A percentile compares a stretch with the other conserved stretches of the same genome.
Conservation (phyloP, 805 yeast species). For the Nakazawaea wyomingensis region DNA sequence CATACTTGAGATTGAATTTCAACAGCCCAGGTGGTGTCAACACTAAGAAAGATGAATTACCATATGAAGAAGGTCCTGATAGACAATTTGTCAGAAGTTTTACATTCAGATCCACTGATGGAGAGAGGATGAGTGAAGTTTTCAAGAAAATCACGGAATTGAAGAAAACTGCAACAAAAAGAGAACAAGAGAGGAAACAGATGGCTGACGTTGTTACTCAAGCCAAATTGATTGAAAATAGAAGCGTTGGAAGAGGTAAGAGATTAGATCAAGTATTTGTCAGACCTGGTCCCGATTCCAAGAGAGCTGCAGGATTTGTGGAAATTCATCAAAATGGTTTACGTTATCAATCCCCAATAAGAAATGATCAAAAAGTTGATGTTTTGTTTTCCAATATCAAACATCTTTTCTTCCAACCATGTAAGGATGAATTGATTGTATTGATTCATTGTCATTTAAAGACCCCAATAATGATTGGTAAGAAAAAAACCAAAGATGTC, state of each 20-base stretch:
- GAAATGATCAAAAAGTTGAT: constrained; percentile 83
- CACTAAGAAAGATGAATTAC: constrained; percentile 71
- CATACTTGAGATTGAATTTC: constrained; percentile 85
- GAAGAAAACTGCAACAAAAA: constrained; percentile 85
- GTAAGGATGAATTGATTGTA: constrained; percentile 90
- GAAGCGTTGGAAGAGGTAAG: constrained; percentile 70
- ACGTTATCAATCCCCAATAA: constrained; percentile 81
- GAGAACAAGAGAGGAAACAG: constrained; percentile 86
- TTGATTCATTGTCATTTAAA: constrained; percentile 89
- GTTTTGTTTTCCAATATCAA: constrained; percentile 85
- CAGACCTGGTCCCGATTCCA: constrained; percentile 96
- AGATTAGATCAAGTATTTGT: constrained; percentile 84
- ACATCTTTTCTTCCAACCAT: constrained; percentile 92
- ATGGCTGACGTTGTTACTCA: constrained; percentile 93
- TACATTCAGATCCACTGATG: constrained; percentile 84
- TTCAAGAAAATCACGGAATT: constrained; percentile 86
- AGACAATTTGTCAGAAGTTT: constrained; percentile 83
- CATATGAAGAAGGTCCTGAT: constrained; percentile 84
- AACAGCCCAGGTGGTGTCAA: constrained; percentile 80
- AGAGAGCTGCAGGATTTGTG: constrained; percentile 84
- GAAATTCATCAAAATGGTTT: constrained; percentile 95
- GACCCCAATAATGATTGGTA: constrained; percentile 91
- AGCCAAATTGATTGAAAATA: constrained; percentile 77
- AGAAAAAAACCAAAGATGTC: constrained; percentile 89
- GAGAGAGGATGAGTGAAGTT: constrained; percentile 85